phyloP scores from a whole-genome alignment of 805 yeast species.

The Sugiyamaella boreocaroliniensis region DNA sequence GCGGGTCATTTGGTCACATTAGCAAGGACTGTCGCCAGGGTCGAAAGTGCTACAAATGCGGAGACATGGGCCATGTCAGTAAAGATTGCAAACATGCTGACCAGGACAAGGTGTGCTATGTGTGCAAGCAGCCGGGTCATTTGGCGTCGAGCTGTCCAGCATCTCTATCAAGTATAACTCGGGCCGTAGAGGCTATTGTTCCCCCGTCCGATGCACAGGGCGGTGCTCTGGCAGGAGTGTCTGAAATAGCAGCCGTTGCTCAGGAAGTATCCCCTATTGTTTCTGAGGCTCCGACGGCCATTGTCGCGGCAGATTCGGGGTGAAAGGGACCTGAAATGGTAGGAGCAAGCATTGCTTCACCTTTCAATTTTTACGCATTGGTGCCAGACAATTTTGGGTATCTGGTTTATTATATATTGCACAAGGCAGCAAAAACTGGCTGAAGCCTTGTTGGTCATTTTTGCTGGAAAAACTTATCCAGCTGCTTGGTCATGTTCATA shows the following conservation, averaged over 20 bases:
- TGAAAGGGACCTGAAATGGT: too few species aligned
- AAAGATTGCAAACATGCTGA: conserved; percentile 63
- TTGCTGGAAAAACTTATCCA: too few species aligned
- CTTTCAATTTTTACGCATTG: too few species aligned
- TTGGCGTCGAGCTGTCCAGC: conserved; percentile 43
- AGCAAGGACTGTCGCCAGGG: conserved; percentile 80
- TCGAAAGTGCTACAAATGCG: conserved; percentile 92
- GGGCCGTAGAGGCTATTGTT: neutral
- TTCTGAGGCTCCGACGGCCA: too few species aligned
- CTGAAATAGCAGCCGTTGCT: neutral
- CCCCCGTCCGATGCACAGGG: neutral
- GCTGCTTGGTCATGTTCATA: too few species aligned
- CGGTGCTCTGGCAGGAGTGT: neutral
- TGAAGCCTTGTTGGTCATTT: too few species aligned
- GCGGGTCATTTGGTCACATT: conserved; percentile 84
- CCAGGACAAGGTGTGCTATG: conserved; percentile 59
- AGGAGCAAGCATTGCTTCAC: too few species aligned
- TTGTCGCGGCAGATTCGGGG: too few species aligned
- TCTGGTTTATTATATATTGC: too few species aligned
- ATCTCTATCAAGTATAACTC: neutral
- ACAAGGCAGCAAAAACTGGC: too few species aligned
- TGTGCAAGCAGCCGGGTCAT: conserved; percentile 77
- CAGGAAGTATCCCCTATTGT: neutral
- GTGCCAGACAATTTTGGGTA: too few species aligned
- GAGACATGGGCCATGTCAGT: conserved; percentile 84